Evolutionary conservation across 306 rosid genomes (phyloP).

Genomic region (Herpetospermum pedunculosum): DNA sequence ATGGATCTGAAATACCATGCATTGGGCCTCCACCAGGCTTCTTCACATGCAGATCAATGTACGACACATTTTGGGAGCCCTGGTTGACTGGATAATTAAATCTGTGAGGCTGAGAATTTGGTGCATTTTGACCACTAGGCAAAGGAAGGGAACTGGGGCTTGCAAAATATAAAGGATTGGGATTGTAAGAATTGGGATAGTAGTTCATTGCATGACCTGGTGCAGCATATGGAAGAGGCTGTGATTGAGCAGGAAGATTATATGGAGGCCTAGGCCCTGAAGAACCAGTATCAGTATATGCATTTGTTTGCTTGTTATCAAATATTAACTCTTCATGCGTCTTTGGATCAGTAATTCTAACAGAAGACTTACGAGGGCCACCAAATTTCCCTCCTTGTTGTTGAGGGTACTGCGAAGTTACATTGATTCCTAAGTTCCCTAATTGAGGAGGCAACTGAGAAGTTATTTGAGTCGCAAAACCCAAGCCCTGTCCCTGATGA

Average conservation of each 20-base stretch:
- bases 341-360: constrained; percentile 91
- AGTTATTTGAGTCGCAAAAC: constrained; percentile 53
- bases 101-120: constrained; percentile 55
- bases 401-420: constrained; percentile 46
- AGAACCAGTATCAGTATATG: constrained; percentile 47
- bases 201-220: constrained; percentile 37
- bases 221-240: constrained; percentile 42
- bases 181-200: constrained; percentile 32
- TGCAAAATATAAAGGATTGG: constrained; percentile 27
- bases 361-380: constrained; percentile 57
- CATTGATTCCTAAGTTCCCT: constrained; percentile 52
- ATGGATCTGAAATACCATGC: constrained; percentile 29
- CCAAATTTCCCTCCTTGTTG: constrained; percentile 72
- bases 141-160: constrained; percentile 45
- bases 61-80: constrained; percentile 38
- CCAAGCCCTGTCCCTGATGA: constrained; percentile 59
- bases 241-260: constrained; percentile 49
- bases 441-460: constrained; percentile 60
- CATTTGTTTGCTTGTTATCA: constrained; percentile 51
- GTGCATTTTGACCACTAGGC: constrained; percentile 42
- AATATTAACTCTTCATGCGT: constrained; percentile 82
- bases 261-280: constrained; percentile 51
- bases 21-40: constrained; percentile 37
- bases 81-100: constrained; percentile 47
- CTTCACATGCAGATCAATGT: constrained; percentile 34